Evolutionary conservation across 1,284 basidiomycete species (phyloP).

Genomic region (Ustilago loliicola): DNA sequence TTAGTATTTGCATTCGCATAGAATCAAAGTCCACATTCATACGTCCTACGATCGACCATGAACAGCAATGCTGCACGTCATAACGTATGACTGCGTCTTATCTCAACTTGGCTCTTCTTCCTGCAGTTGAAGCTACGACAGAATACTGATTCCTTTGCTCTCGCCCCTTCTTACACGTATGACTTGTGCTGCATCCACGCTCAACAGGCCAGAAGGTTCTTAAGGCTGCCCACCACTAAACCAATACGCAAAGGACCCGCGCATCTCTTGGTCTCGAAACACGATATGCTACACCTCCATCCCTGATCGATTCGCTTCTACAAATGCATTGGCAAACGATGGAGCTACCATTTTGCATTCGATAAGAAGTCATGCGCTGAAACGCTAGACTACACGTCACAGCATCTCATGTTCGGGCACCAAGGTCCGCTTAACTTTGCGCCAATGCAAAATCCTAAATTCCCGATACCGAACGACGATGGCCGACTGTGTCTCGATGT

Average conservation of each 20-base stretch:
- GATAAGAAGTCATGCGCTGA: no score
- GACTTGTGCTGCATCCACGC: background rate
- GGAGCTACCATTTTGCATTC: no score
- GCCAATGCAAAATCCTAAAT: no score
- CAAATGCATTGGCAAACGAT: no score
- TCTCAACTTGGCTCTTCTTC: no score
- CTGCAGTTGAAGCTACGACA: no score
- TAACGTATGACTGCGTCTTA: no score
- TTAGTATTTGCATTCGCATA: conserved; percentile 41
- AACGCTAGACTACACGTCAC: no score
- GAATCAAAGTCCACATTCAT: background rate
- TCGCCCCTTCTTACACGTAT: background rate
- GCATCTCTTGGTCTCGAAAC: background rate
- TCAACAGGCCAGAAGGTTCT: conserved; percentile 57
- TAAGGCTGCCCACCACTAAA: conserved; percentile 58
- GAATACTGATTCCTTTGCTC: background rate
- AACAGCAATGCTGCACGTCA: conserved; percentile 1
- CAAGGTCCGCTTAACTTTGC: no score
- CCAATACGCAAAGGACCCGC: background rate
- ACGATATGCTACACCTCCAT: background rate
- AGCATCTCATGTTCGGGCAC: no score
- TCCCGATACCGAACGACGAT: no score
- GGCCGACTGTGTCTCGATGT: no score
- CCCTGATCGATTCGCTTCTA: background rate
- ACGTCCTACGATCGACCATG: background rate